Conservation (phyloP, 1,139 yeast species). For the Saccharomyces hybrid region DNA sequence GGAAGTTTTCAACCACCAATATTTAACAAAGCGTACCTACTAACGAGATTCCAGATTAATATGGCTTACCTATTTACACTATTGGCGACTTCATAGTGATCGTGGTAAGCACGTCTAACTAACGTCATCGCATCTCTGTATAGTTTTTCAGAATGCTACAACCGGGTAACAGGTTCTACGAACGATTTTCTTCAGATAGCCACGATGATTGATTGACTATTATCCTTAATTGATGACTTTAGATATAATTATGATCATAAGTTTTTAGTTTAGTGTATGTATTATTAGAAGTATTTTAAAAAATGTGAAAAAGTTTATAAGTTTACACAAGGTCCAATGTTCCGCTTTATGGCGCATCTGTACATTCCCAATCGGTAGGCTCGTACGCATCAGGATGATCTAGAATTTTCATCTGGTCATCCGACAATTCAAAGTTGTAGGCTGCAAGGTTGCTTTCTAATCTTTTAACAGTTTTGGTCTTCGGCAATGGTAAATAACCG, state of each 20-base stretch:
- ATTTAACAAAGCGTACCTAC: too few relatives aligned
- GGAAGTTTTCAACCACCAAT: too few relatives aligned
- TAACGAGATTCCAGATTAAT: not conserved
- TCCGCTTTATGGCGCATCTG: constrained; percentile 38
- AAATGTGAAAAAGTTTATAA: too few relatives aligned
- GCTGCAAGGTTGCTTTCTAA: constrained; percentile 41
- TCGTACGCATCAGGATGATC: constrained; percentile 52
- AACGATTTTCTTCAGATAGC: not conserved
- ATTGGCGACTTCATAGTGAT: not conserved
- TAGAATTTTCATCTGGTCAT: constrained; percentile 39
- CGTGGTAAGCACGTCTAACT: not conserved
- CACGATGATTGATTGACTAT: not conserved
- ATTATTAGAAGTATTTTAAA: too few relatives aligned
- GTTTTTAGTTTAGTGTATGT: too few relatives aligned
- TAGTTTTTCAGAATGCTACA: not conserved
- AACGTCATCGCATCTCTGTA: not conserved
- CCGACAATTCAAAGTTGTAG: constrained; percentile 42
- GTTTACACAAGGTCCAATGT: too few relatives aligned
- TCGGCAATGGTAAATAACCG: constrained; percentile 68
- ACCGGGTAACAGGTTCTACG: not conserved
- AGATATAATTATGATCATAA: too few relatives aligned
- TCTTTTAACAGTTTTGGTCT: constrained; percentile 50
- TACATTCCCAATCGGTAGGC: constrained; percentile 68
- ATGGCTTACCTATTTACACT: not conserved
- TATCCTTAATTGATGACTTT: too few relatives aligned